These are phyloP conservation scores for Hymenoscyphus salicellus DNA, from an alignment of 2,329 filamentous ascomycete genomes.

Conservation along the genomic window DNA sequence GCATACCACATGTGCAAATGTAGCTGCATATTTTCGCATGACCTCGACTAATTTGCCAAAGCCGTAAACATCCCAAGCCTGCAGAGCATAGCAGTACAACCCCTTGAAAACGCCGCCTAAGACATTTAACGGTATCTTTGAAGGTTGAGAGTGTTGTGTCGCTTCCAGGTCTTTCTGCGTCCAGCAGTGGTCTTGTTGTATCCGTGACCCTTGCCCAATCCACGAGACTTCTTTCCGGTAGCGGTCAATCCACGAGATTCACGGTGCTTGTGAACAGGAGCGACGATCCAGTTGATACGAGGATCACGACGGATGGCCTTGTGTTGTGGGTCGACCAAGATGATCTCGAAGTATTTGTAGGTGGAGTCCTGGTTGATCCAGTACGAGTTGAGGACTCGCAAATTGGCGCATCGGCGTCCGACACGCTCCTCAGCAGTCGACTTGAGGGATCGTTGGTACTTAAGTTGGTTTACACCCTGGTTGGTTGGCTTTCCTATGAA, in stretches of 20 bases:
- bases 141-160: constrained; percentile 98
- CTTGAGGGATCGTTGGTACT: constrained; percentile 99
- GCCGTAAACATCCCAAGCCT: constrained; percentile 28
- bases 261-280: constrained; percentile 99
- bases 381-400: constrained; percentile 99
- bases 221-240: constrained; percentile 99
- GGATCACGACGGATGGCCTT: constrained; percentile 99
- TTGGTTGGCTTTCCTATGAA: constrained; percentile 96
- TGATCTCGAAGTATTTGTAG: constrained; percentile 99
- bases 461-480: constrained; percentile 99
- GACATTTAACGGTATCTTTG: constrained; percentile 86
- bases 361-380: constrained; percentile 99
- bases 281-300: constrained; percentile 99
- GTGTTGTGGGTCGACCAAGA: constrained; percentile 99
- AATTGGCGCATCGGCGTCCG: constrained; percentile 96
- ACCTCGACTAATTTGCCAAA: constrained; percentile 5
- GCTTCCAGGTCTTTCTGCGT: constrained; percentile 99
- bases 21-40: constrained; percentile 11
- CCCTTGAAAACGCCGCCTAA: constrained; percentile 29
- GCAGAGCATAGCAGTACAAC: constrained; percentile 26
- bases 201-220: constrained; percentile 97
- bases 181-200: constrained; percentile 98
- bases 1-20: constrained; percentile 26
- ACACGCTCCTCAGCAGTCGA: constrained; percentile 99
- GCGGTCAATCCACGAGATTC: constrained; percentile 95